Evolutionary conservation across 2,329 filamentous ascomycete genomes (phyloP), one percentile per base, ranked within the genome.

Genomic region (Alternaria burnsii): DNA sequence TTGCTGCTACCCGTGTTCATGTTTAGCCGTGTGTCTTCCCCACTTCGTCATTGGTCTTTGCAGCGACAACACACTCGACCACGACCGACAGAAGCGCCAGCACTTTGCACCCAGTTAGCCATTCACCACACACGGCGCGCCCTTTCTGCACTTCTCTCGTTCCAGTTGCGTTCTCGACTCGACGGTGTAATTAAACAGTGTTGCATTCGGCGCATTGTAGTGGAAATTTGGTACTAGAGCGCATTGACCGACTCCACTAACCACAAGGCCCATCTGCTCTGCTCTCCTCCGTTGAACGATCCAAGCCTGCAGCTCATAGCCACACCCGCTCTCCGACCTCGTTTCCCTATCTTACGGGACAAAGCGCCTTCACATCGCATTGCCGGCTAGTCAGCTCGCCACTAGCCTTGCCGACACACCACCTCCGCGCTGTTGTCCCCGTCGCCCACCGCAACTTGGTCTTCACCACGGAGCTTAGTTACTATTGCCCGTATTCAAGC

Each of bases 221-320:
- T 54, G 63, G 62, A 68, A 50, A 58, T 60, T 62, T 57, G 63
- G 38, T 40, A 47, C 55, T 59, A 51, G 59, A 70, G 67, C 74
- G 74, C 74, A 72, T 75, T 70, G 69, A 74, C 72, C 71, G 66
- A 63, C 67, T 68, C 67, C 64, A 66, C 68, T 67, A 59, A 55
- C 65, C 59, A 57, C 47, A 46, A 36, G 44, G 50, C 34, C 50
- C 50, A 52, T 38, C 50, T 57, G 44, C 48, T 55, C 52, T 47
- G 55, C 46, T 56, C 40, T 28, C 47, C 42, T 47, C 50, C 50
- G 42, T 32, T 59, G 22, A 18, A 59, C 56, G 30, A 43, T 43
- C 40, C 50, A 51, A 34, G 42, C 54, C 54, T 53, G 48, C 41
- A 40, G 51, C 44, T 20, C 34, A 41, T 18, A 22, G 38, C 30